Percentiles rank a stretch among this genome's conserved stretches.
Conservation (phyloP, 2,329 filamentous ascomycete species). For the Microdochium paspali region DNA sequence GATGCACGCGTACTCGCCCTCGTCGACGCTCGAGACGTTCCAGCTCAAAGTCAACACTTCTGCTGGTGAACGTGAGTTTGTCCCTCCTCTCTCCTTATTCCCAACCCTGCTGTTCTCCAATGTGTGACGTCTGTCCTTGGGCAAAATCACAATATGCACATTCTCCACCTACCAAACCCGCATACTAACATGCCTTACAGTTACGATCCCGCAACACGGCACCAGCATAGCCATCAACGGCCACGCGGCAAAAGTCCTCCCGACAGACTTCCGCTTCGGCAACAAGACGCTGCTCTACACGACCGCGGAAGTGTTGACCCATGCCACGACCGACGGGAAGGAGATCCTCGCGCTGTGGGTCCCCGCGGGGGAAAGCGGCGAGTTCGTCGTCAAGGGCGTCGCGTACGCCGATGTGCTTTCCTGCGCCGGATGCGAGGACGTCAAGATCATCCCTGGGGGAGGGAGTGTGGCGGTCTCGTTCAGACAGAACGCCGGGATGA, state of each 20-base stretch:
- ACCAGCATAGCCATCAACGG: slow-evolving; percentile 44
- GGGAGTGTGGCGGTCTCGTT: slow-evolving; percentile 34
- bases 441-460: slow-evolving; percentile 26
- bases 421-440: slow-evolving; percentile 26
- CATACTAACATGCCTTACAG: slow-evolving; percentile 3
- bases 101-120: neutral
- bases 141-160: too few species aligned
- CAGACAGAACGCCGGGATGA: slow-evolving; percentile 36
- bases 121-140: too few species aligned
- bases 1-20: slow-evolving; percentile 43
- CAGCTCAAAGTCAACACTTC: slow-evolving; percentile 47
- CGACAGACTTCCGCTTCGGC: slow-evolving; percentile 57
- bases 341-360: slow-evolving; percentile 49
- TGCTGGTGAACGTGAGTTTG: slow-evolving; percentile 26
- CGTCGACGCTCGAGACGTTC: slow-evolving; percentile 40
- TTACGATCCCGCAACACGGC: slow-evolving; percentile 43
- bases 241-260: slow-evolving; percentile 54
- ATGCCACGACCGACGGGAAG: slow-evolving; percentile 27
- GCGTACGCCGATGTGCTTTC: slow-evolving; percentile 23
- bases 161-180: too few species aligned
- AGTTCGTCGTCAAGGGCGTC: slow-evolving; percentile 39
- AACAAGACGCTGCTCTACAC: slow-evolving; percentile 54
- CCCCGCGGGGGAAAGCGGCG: slow-evolving; percentile 51
- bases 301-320: slow-evolving; percentile 61
- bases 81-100: neutral